Conservation (phyloP, 106 monocot species). For the Phalaenopsis aphrodite region DNA sequence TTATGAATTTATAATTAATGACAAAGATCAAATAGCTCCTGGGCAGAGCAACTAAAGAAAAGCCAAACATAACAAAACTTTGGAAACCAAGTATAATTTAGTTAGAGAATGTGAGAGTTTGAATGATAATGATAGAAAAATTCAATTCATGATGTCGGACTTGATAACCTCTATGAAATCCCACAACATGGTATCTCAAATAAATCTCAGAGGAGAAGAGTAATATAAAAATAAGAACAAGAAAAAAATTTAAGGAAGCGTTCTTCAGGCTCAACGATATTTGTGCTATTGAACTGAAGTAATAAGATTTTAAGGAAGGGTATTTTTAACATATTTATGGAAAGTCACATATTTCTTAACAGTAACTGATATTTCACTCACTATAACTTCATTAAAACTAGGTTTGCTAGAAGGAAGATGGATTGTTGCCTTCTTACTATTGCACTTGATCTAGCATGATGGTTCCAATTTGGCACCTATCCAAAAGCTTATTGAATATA, state of each 20-base stretch:
- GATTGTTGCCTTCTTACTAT: conserved; percentile 2
- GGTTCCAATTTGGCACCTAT: too few species aligned
- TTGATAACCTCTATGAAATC: neutral
- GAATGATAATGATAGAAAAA: neutral
- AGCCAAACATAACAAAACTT: neutral
- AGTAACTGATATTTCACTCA: neutral
- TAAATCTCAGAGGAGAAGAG: neutral
- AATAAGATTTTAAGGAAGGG: neutral
- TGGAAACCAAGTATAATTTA: neutral
- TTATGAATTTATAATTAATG: neutral
- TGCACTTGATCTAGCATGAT: too few species aligned
- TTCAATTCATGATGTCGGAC: neutral
- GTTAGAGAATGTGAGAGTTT: neutral
- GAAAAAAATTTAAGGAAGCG: neutral
- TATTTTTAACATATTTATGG: neutral
- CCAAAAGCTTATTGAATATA: too few species aligned
- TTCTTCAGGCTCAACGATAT: neutral
- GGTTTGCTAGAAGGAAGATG: neutral
- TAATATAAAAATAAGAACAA: neutral
- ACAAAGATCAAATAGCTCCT: neutral
- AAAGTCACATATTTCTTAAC: neutral
- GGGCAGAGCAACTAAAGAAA: neutral
- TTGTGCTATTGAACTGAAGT: neutral
- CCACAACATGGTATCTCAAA: neutral
- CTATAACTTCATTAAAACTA: neutral